Evolutionary conservation across 495 filamentous ascomycete species (phyloP), one percentile per base, ranked within the genome.

Genomic region (Ascodesmis nigricans): DNA sequence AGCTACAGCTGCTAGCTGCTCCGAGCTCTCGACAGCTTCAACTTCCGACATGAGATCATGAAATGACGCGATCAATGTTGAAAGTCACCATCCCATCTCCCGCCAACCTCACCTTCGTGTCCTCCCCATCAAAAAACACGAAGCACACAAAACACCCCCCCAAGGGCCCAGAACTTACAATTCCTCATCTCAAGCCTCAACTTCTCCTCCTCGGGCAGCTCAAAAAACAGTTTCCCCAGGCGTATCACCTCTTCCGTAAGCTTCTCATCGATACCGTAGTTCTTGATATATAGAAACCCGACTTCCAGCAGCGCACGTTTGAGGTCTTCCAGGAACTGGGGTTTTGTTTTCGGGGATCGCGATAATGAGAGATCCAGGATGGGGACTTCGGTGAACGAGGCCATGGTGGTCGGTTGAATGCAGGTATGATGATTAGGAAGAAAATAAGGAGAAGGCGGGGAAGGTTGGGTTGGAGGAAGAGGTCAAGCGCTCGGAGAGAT

Each of bases 281-380:
- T 82, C 42, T 69, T 70, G 33, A 97, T 66, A 46, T 97, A 97
- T 36, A 93, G 60, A 50, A 97, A 93, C 3, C 87, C 87, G 21
- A 92, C 79, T 55, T 84, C 76, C 47, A 95, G 65, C 19, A 95
- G 60, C 0, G 82, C 80, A 45, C 77, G 61, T 13, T 75, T 74
- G 9, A 95, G 64, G 7, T 72, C 54, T 0, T 64, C 55, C 0
- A 95, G 60, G 52, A 92, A 93, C 5, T 41, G 47, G 1, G 73
- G 61, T 54, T 91, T 91, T 0, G 77, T 83, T 50, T n/a, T 71
- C 55, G 29, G 67, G 58, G 33, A 58, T 53, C 17, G 30, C 5
- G 75, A 64, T 15, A 69, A 59, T 1, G 78, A 65, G 36, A 82
- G 68, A 52, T 91, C 76, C 10, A 95, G 66, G 35, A 91, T 63